Evolutionary conservation across 2,329 filamentous ascomycete species (phyloP), one percentile per base, ranked within the genome.

Genomic region (Alternaria angustiovoidea): DNA sequence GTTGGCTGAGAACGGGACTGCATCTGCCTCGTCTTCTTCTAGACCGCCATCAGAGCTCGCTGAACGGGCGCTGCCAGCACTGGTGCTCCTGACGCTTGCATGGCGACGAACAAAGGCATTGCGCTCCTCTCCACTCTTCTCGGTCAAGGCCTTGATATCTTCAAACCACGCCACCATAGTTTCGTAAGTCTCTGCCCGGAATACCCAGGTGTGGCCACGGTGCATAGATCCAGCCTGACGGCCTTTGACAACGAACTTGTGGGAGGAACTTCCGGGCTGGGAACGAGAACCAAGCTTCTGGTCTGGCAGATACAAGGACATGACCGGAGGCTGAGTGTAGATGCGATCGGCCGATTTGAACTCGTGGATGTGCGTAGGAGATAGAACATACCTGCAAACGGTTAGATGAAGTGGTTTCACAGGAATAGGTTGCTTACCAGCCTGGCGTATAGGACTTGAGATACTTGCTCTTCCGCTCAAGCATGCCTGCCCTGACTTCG

Each of bases 401-500:
- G 39, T 69, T 54, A 72, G 68, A 47, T 11, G 34, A 5, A 4
- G 16, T 26, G 28, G 7, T 14, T 30, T 5, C 12, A 18, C 20
- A 2, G 26, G 44, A 28, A 11, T 5, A 11, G 4, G 4, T 12
- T 16, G 82, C 89, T 80, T 83, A 94, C 94, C 94, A 98, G 75
- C 94, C 94, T 26, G 93, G 91, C 7, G 94, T 95, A 78, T 97
- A 97, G 78, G 94, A 97, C 83, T 97, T 98, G 63, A 99, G 83
- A 74, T 98, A 99, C 77, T 98, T 99, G 86, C 93, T 97, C 88
- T 98, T 98, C 68, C 95, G 90, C 82, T 99, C 95, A 36, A 99
- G 83, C 80, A 97, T 89, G 3, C 95, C 95, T 20, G 93, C 92
- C 62, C 94, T 87, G 54, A 99, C 91, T 78, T 98, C 94, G 62